phyloP scores from a whole-genome alignment of 306 rosid species.

The Castanospermum australe region DNA sequence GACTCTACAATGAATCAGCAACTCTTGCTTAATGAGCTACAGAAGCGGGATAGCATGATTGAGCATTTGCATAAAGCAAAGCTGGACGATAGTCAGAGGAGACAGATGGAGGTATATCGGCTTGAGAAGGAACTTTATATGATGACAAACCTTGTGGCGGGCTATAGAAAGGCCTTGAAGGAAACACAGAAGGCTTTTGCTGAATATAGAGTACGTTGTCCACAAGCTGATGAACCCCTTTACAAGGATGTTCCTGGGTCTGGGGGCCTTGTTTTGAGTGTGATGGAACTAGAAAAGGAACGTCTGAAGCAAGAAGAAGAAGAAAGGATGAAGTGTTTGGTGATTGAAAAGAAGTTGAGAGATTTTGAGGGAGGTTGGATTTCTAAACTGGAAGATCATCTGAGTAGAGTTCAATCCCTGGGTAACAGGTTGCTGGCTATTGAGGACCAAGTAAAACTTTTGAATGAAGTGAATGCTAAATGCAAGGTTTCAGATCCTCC shows the following conservation, averaged over 20 bases:
- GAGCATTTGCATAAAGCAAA: constrained; percentile 59
- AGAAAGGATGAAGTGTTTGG: constrained; percentile 46
- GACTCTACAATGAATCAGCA: constrained; percentile 56
- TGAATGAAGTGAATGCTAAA: constrained; percentile 47
- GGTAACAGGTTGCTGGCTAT: constrained; percentile 42
- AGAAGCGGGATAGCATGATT: constrained; percentile 59
- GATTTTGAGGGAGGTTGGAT: constrained; percentile 58
- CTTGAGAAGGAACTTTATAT: constrained; percentile 71
- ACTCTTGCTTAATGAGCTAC: constrained; percentile 59
- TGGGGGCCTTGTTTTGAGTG: constrained; percentile 88
- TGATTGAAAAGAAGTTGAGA: constrained; percentile 43
- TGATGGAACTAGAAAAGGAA: constrained; percentile 71
- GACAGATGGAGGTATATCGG: constrained; percentile 57
- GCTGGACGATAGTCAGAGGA: constrained; percentile 73
- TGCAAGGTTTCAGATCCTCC: constrained; percentile 37
- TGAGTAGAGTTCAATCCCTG: constrained; percentile 36
- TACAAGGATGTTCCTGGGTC: constrained; percentile 88
- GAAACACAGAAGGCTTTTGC: constrained; percentile 63
- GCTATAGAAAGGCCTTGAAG: constrained; percentile 79
- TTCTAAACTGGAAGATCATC: constrained; percentile 39
- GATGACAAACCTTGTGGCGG: constrained; percentile 71
- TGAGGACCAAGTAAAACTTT: constrained; percentile 47
- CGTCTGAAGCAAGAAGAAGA: constrained; percentile 81
- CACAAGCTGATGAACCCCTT: constrained; percentile 77
- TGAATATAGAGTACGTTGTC: constrained; percentile 60